Base-by-base conservation (phyloP, 805 yeast species). In the Henningerozyma blattae region DNA sequence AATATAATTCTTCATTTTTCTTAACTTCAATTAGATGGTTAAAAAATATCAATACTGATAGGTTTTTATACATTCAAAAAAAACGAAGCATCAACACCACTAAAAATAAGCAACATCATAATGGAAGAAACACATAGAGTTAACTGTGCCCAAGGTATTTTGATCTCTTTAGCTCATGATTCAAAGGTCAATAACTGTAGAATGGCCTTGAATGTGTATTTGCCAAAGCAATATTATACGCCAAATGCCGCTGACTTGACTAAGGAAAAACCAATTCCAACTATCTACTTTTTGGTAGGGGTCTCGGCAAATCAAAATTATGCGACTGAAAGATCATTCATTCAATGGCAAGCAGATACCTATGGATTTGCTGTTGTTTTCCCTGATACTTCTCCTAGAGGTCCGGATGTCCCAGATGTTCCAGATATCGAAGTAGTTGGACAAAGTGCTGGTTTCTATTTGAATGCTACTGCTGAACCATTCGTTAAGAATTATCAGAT, bases 301-400 rank as follows among this genome's bases (percentile, higher is more conserved):
- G 67, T 89, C 45, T 84, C 96, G 0, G 89, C 97, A 56, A 77
- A 94, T 1, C 95, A 95, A 31, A 75, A 83, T 61, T 91, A 87
- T 54, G 94, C 93, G 35, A 68, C 87, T 8, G 97, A 91, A 55
- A 91, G 91, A 67, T 94, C 95, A 1, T 83, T 77, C 46, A 70
- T 87, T 64, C 89, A 78, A 47, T 71, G 76, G 36, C 78, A 77
- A 52, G 94, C 94, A 6, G 72, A 77, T 43, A 69, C 80, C 50
- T 74, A 75, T 49, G 93, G 93, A 4, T 77, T 89, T 55, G 94
- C 94, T 0, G 61, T 89, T 14, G 85, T 89, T 1, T 87, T 81
- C 57, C 97, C 98, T 15, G 98, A 89, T 58, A 91, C 98, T 3
- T 87, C 97, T 7, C 97, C 98, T 35, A 73, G 97, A 44, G 95